Evolutionary conservation across 176 grass and related monocot genomes (phyloP), one percentile per base, ranked within the genome.

Genomic region (Tillandsia fasciculata): DNA sequence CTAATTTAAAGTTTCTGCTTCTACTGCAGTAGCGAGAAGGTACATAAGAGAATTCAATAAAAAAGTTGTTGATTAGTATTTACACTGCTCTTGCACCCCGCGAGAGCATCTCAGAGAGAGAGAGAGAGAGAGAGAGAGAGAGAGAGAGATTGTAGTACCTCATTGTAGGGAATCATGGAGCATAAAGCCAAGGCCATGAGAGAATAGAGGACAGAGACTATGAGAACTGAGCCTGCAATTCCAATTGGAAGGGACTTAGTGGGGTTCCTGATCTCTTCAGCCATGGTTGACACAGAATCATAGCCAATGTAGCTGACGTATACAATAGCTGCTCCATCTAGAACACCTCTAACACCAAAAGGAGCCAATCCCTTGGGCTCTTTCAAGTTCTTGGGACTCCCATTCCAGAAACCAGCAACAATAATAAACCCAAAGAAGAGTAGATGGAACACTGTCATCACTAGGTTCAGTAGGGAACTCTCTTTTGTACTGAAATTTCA

Each of bases 241-340:
- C 75, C 75, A 9, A 77, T 28, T 33, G 75, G 75, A 12, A 77
- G 75, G 75, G 64, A 59, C 66, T 69, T 77, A 15, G 75, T 49
- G 52, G 75, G 75, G 53, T 66, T 59, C 9, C 75, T 69, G 14
- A 77, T 77, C 65, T 77, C 75, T 56, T 77, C 75, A 14, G 75
- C 75, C 75, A 77, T 77, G 52, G 75, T 77, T 48, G 75, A 77
- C 29, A 77, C 75, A 2, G 75, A 69, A 50, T 77, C 75, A 50
- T 77, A 77, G 29, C 75, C 75, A 63, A 77, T 49, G 53, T 77
- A 77, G 65, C 75, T 69, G 26, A 77, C 14, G 53, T 77, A 77
- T 0, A 77, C 74, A 13, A 69, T 68, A 33, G 65, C 74, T 17
- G 74, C 74, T 13, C 74, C 74, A 18, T 77, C 74, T 8, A 77